Conservation (phyloP, 805 yeast genomes). For the Candida peoriensis region DNA sequence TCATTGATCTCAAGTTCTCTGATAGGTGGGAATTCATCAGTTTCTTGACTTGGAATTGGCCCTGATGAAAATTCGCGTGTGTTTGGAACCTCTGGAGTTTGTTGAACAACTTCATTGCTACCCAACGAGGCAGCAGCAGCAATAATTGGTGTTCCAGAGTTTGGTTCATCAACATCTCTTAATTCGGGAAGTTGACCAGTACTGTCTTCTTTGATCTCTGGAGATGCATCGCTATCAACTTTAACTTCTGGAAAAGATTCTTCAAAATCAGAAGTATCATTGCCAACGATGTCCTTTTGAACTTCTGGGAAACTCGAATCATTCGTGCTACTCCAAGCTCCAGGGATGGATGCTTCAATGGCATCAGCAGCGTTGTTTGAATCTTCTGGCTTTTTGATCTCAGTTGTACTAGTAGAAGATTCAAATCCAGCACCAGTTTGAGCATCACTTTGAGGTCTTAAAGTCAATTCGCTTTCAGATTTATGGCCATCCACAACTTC, state of each 20-base stretch:
- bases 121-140: constrained; percentile 12
- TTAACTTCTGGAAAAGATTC: background rate
- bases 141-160: constrained; percentile 24
- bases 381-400: background rate
- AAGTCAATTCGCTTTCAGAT: constrained; percentile 15
- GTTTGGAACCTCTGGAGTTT: constrained; percentile 8
- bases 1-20: constrained; percentile 50
- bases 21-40: constrained; percentile 60
- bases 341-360: constrained; percentile 25
- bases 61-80: constrained; percentile 11
- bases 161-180: background rate
- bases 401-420: background rate
- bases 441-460: constrained; percentile 4
- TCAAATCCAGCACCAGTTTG: background rate
- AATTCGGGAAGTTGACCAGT: too few relatives aligned
- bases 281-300: background rate
- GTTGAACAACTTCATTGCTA: constrained; percentile 4
- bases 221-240: too few relatives aligned
- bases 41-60: constrained; percentile 13
- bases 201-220: background rate
- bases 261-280: background rate
- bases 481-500: constrained; percentile 20
- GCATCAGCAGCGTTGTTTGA: constrained; percentile 11
- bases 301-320: constrained; percentile 2
- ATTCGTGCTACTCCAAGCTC: constrained; percentile 20